These are phyloP conservation scores for Chytriomyces hyalinus DNA, from an alignment of 192 early-diverging fungal genomes.

Conservation along the genomic window DNA sequence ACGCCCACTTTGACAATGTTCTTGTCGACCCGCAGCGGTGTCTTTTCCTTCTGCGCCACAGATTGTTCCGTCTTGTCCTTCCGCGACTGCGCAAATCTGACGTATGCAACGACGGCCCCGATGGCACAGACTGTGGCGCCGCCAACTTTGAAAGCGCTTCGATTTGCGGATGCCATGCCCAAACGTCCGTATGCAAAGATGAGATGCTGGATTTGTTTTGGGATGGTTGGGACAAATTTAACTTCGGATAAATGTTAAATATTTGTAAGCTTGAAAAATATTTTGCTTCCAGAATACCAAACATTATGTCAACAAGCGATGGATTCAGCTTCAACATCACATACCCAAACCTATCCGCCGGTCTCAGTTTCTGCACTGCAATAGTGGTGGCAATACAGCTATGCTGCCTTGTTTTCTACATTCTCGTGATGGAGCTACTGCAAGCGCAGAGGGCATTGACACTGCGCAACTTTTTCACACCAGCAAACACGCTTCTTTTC, in stretches of 20 bases:
- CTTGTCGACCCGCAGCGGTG: constrained; percentile 47
- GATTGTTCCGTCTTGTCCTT: no score
- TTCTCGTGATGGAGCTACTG: not conserved
- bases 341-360: not conserved
- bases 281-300: not conserved
- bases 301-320: not conserved
- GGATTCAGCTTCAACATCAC: not conserved
- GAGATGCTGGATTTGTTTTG: not conserved
- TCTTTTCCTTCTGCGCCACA: not conserved
- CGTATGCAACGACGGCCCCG: not conserved
- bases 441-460: not conserved
- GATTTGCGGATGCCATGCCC: not conserved
- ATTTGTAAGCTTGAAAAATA: not conserved
- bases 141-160: not conserved
- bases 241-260: no score
- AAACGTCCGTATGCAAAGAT: not conserved
- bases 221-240: not conserved
- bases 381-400: not conserved
- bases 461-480: not conserved
- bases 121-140: not conserved
- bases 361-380: not conserved
- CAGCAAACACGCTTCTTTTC: not conserved
- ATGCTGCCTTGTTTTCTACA: not conserved
- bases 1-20: constrained; percentile 54
- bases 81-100: no score